A percentile compares a stretch with the other conserved stretches of the same genome.
Conservation (phyloP, 2,329 filamentous ascomycete species). For the Claviceps quebecensis region DNA sequence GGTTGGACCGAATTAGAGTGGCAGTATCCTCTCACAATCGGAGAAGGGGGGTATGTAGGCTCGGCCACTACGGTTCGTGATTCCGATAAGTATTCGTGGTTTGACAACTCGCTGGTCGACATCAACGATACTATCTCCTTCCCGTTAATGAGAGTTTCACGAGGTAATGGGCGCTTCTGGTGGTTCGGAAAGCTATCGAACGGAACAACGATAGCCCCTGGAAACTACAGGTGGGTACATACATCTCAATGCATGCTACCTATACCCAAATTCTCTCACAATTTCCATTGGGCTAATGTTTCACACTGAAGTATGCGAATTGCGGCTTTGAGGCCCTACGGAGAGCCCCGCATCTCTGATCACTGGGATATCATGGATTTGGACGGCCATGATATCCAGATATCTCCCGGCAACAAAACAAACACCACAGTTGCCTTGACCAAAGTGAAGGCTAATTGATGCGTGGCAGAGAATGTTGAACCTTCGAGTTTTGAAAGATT, state of each 20-base stretch:
- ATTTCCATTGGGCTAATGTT: background rate
- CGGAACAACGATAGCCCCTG: conserved; percentile 24
- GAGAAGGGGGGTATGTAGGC: conserved; percentile 27
- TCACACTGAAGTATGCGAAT: conserved; percentile 22
- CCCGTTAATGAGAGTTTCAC: conserved; percentile 20
- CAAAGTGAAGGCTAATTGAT: background rate
- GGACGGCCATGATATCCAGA: conserved; percentile 16
- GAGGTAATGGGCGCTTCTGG: conserved; percentile 22
- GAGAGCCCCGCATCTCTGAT: conserved; percentile 24
- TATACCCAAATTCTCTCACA: too few species aligned
- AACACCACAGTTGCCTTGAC: conserved; percentile 11
- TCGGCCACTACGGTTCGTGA: conserved; percentile 20
- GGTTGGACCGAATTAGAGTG: conserved; percentile 26
- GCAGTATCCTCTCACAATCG: conserved; percentile 26
- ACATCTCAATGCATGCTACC: background rate
- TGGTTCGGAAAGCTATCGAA: conserved; percentile 30
- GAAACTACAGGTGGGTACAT: conserved; percentile 23
- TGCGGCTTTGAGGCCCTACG: conserved; percentile 27
- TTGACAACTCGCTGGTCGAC: conserved; percentile 8
- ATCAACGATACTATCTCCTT: conserved; percentile 25
- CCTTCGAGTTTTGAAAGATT: background rate
- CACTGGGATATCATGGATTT: conserved; percentile 27
- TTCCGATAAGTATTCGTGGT: conserved; percentile 1
- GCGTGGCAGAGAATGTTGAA: background rate
- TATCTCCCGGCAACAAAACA: conserved; percentile 18